These are phyloP conservation scores for Diaporthe amygdali DNA, from an alignment of 2,329 filamentous ascomycete genomes.

Conservation along the genomic window DNA sequence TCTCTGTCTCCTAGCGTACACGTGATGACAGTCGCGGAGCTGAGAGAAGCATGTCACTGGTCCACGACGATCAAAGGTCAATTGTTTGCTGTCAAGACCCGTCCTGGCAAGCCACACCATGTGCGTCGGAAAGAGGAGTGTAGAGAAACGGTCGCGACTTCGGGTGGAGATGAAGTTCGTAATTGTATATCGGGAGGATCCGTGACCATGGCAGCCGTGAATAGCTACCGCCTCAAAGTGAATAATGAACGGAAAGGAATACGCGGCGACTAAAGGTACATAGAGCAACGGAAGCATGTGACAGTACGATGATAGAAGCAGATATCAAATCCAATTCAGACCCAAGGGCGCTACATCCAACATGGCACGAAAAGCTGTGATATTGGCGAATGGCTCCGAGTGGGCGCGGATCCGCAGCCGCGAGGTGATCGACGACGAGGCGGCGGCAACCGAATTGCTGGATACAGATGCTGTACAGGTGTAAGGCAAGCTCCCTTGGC, in stretches of 20 bases:
- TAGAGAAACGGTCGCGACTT: not conserved
- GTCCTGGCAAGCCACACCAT: conserved; percentile 22
- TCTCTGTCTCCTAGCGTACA: conserved; percentile 7
- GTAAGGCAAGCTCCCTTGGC: not conserved
- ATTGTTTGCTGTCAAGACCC: conserved; percentile 7
- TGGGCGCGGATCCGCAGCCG: not conserved
- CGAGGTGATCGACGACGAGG: not conserved
- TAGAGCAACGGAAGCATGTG: not conserved
- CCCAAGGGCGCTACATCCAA: too few species aligned
- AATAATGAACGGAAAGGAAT: not conserved
- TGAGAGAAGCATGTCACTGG: not conserved
- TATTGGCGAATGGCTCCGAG: not conserved
- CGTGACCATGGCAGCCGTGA: not conserved
- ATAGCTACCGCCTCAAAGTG: not conserved
- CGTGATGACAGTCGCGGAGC: not conserved
- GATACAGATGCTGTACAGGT: conserved; percentile 15
- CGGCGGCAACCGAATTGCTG: conserved; percentile 7
- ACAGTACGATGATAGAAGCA: not conserved
- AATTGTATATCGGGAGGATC: not conserved
- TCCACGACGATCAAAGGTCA: not conserved
- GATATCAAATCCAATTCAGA: not conserved
- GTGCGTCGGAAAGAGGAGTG: conserved; percentile 3
- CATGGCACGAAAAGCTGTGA: not conserved
- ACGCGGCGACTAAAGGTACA: not conserved
- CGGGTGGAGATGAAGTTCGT: not conserved